Base-by-base conservation (phyloP, 352 stramenopile species). In the Phytophthora parvispora region DNA sequence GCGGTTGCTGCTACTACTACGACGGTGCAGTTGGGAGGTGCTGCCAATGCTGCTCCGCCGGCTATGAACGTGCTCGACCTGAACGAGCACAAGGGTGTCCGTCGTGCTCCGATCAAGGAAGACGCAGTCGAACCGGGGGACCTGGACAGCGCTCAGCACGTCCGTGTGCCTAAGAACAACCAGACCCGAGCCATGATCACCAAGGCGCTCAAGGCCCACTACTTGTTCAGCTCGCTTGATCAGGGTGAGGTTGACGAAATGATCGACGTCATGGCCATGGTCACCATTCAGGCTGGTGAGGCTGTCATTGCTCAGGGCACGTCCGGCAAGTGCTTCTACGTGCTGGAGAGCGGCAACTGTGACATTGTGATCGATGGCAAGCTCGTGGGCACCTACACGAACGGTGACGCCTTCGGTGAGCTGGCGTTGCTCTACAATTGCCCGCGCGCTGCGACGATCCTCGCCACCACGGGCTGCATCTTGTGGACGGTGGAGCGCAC, bases 341-440 rank as follows among this genome's bases (percentile, higher is more conserved):
- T 99, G 29, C 87, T 99, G 22, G 79, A 98, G 63, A 96, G 83
- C 74, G 97, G 97, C 18, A 67, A 83, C 36, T 93, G 98, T 56
- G 88, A 92, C 59, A 95, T 97, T 66, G 66, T 91, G 25, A 85
- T 97, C n/a, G 81, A 96, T 56, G 71, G 77, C 7, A 84, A 92
- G 42, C 83, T 97, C 15, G 81, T 94, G 25, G 89, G 86, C 43
- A 86, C 83, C 57, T 90, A 99, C 68, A 64, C 64, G n/a, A 89
- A 85, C 40, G 87, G 89, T 0, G 80, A 92, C 34, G 86, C 92
- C 1, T 99, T 99, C 72, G 97, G 97, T 22, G 97, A 99, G 80
- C 82, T 99, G n/a, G 97, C 97, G 12, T 72, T 99, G 57, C 90
- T 99, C 67, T 99, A 99, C 87, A 98, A 98, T 74, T 98, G 91